These are phyloP conservation scores for Breynia disticha DNA, from an alignment of 441 rosid genomes.

Conservation along the genomic window DNA sequence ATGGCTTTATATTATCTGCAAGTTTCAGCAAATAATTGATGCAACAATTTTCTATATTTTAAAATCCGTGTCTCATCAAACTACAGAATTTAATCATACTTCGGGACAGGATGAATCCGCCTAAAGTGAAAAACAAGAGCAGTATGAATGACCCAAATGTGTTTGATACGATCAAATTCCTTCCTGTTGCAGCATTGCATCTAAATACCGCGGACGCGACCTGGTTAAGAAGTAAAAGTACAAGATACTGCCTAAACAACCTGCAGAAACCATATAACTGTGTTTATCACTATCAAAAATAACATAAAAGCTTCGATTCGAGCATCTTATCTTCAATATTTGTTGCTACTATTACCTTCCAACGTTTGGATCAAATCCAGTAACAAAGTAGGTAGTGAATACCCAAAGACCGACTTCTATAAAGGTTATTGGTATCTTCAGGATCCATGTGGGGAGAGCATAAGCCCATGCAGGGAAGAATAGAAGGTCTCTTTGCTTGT, in stretches of 20 bases:
- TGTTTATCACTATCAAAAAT: constrained; percentile 1
- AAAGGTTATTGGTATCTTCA: constrained; percentile 60
- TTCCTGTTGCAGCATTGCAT: constrained; percentile 45
- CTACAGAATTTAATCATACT: constrained; percentile 23
- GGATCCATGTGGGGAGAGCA: constrained; percentile 67
- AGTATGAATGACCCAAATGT: constrained; percentile 62
- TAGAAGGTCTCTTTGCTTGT: constrained; percentile 68
- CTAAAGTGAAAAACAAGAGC: constrained; percentile 45
- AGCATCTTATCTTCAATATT: not conserved
- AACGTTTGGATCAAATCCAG: constrained; percentile 58
- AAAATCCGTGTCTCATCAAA: too few species aligned
- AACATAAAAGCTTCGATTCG: not conserved
- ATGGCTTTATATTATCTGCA: constrained; percentile 51
- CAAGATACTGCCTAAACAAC: constrained; percentile 54
- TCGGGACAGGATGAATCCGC: constrained; percentile 66
- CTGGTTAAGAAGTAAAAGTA: constrained; percentile 46
- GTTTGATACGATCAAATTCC: constrained; percentile 64
- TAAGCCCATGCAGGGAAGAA: constrained; percentile 78
- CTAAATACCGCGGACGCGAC: constrained; percentile 76
- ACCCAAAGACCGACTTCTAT: constrained; percentile 51
- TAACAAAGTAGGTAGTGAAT: constrained; percentile 51
- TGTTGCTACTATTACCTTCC: constrained; percentile 38
- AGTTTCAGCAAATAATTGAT: constrained; percentile 10
- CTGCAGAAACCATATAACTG: constrained; percentile 27
- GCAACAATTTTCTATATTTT: constrained; percentile 9